A percentile compares a stretch with the other conserved stretches of the same genome.
Conservation (phyloP, 2,329 filamentous ascomycete species). For the Ceratocystis huliohia region DNA sequence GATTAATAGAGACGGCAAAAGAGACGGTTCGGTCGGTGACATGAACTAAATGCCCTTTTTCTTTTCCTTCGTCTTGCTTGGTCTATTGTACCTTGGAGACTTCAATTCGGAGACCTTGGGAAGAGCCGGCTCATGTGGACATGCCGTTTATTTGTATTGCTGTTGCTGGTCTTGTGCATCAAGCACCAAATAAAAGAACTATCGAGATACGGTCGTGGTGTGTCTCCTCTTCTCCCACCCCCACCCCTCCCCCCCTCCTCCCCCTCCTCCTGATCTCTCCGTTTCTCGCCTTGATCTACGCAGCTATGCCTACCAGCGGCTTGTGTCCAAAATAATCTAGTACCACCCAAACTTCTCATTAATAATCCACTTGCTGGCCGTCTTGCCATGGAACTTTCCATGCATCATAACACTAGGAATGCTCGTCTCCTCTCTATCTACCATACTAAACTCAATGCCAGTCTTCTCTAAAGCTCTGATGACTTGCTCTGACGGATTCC, state of each 20-base stretch:
- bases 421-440: conserved; percentile 50
- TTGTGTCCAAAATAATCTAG: conserved; percentile 29
- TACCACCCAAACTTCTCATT: conserved; percentile 75
- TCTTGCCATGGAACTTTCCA: conserved; percentile 18
- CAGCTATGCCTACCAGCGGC: not conserved
- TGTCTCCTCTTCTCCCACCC: not conserved
- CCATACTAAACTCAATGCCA: conserved; percentile 38
- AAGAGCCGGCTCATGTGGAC: not conserved
- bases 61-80: conserved; percentile 9
- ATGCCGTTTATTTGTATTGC: not conserved
- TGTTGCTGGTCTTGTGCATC: not conserved
- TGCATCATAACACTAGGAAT: conserved; percentile 65
- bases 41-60: not conserved
- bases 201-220: not conserved
- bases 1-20: conserved; percentile 15
- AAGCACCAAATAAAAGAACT: not conserved
- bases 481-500: conserved; percentile 59
- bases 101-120: not conserved
- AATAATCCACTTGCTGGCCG: conserved; percentile 53
- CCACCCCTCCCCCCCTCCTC: accelerated
- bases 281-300: not conserved
- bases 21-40: not conserved
- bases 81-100: conserved; percentile 13
- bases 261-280: not conserved
- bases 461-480: conserved; percentile 34